These are phyloP conservation scores for Citrus maxima DNA, from an alignment of 345 rosid species.

Conservation along the genomic window DNA sequence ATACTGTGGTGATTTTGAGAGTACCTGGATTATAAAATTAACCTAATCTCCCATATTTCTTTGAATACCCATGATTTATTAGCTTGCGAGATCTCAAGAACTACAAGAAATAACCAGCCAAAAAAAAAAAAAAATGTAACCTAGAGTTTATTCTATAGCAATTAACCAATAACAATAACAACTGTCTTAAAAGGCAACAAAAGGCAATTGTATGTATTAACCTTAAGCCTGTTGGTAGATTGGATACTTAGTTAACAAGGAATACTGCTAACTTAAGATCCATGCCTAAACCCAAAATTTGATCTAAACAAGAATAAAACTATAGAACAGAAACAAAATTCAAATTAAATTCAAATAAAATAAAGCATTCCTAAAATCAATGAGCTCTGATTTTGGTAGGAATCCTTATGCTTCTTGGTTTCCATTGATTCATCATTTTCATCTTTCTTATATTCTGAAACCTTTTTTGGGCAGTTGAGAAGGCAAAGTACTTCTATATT, in stretches of 20 bases:
- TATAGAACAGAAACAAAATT: neutral
- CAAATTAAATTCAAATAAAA: neutral
- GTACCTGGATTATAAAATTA: neutral
- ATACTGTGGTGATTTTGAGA: neutral
- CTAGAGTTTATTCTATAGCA: neutral
- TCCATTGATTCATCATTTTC: neutral
- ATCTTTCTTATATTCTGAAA: neutral
- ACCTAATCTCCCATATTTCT: neutral
- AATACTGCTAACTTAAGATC: neutral
- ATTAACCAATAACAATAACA: neutral
- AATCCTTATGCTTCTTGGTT: neutral
- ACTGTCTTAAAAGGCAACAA: neutral
- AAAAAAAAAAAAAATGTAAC: no score
- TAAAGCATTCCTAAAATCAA: neutral
- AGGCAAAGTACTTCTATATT: slow-evolving; percentile 83
- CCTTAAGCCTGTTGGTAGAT: neutral
- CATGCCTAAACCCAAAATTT: neutral
- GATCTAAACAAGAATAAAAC: neutral
- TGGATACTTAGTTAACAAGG: neutral
- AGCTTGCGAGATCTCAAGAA: neutral
- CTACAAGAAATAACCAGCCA: neutral
- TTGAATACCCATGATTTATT: neutral
- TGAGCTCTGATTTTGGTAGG: neutral
- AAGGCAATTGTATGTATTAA: neutral
- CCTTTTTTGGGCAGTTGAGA: slow-evolving; percentile 59